Evolutionary conservation across 768 basidiomycete genomes (phyloP).

Genomic region (Leccinum uliginosum): DNA sequence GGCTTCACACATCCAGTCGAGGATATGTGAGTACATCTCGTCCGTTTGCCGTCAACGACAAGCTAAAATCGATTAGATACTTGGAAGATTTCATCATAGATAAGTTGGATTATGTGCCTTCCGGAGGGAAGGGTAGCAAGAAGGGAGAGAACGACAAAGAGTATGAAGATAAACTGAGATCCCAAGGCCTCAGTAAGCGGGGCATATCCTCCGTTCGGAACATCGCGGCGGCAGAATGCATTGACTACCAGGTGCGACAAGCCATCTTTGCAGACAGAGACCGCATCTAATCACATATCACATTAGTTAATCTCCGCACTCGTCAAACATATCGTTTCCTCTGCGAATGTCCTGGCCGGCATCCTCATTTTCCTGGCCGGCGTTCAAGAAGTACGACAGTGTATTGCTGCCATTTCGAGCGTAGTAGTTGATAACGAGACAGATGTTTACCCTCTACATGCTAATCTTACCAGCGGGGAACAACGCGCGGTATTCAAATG

Average conservation of each 20-base stretch:
- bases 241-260: constrained; percentile 64
- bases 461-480: constrained; percentile 81
- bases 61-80: constrained; percentile 47
- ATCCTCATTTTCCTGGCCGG: constrained; percentile 90
- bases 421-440: constrained; percentile 30
- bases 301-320: constrained; percentile 61
- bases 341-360: constrained; percentile 46
- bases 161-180: constrained; percentile 44
- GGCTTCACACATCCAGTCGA: constrained; percentile 76
- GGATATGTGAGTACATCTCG: constrained; percentile 53
- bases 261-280: background rate
- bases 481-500: constrained; percentile 74
- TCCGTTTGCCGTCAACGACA: background rate
- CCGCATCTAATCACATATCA: background rate
- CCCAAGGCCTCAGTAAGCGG: constrained; percentile 49
- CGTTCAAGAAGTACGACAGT: constrained; percentile 80
- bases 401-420: constrained; percentile 55
- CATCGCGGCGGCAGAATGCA: constrained; percentile 54
- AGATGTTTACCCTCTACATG: constrained; percentile 77
- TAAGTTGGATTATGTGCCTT: constrained; percentile 50
- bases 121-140: constrained; percentile 31
- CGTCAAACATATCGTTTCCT: constrained; percentile 57
- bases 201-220: constrained; percentile 53
- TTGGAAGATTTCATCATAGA: constrained; percentile 78
- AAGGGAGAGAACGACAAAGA: constrained; percentile 34